Percentiles rank a stretch among this genome's conserved stretches.
Evolutionary conservation across 192 early-diverging fungal genomes (phyloP).

Genomic region (Dissophora ornata): DNA sequence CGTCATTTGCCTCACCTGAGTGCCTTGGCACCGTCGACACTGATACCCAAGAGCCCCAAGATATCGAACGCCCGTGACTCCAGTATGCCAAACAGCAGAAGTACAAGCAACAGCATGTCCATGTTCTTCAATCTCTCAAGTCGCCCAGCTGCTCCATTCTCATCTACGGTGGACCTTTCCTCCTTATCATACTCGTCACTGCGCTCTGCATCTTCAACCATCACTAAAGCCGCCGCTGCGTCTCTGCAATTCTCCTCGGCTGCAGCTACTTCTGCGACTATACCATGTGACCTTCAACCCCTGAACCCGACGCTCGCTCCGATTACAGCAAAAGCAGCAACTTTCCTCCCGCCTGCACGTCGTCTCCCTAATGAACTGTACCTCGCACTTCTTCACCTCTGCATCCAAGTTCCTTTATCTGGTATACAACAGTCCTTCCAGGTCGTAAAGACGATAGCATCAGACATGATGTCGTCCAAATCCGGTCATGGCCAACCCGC

Average conservation of each 20-base stretch:
- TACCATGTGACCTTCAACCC: conserved; percentile 24
- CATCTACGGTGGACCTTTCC: background rate
- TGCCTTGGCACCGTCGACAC: no score
- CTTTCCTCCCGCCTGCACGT: conserved; percentile 25
- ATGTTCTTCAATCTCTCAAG: conserved; percentile 29
- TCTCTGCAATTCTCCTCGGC: no score
- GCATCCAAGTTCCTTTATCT: conserved; percentile 26
- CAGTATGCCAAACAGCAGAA: no score
- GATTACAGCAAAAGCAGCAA: no score
- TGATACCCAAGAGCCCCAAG: no score
- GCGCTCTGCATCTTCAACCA: background rate
- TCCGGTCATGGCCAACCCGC: background rate
- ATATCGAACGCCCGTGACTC: no score
- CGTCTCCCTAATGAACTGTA: conserved; percentile 28
- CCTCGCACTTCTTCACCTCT: conserved; percentile 36
- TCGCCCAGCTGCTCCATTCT: conserved; percentile 10
- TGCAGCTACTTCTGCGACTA: no score
- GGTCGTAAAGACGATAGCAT: conserved; percentile 37
- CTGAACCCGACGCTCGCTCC: conserved; percentile 36
- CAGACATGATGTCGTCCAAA: conserved; percentile 18
- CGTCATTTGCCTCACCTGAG: conserved; percentile 34
- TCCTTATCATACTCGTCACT: conserved; percentile 6
- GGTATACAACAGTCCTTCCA: conserved; percentile 29
- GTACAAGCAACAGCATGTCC: background rate
- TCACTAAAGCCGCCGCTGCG: background rate